Evolutionary conservation across 2,329 filamentous ascomycete species (phyloP).

Genomic region (Paraphoma chrysanthemicola): DNA sequence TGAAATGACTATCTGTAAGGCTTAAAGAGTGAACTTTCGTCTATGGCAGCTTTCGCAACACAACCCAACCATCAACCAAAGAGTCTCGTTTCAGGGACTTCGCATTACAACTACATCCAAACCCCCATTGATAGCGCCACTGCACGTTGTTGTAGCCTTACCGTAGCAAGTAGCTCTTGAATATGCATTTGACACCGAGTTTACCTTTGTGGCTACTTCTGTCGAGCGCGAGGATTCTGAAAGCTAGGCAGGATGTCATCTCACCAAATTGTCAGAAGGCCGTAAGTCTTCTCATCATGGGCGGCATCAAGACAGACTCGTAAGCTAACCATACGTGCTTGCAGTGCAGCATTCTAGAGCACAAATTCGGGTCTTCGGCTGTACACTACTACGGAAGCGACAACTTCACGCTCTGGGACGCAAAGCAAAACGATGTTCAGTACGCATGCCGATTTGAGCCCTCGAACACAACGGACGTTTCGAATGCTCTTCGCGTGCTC

Average conservation of each 20-base stretch:
- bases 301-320: too few species aligned
- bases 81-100: neutral
- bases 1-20: neutral
- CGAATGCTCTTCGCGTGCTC: neutral
- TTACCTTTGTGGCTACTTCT: neutral
- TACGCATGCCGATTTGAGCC: neutral
- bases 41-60: neutral
- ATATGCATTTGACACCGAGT: neutral
- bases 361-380: neutral
- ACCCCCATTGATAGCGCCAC: too few species aligned
- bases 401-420: neutral
- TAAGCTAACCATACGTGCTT: neutral
- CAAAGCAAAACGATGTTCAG: neutral
- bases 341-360: neutral
- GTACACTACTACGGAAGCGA: neutral
- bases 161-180: too few species aligned
- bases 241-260: neutral
- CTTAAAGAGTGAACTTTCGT: neutral
- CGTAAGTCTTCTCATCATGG: neutral
- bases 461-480: neutral
- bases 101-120: too few species aligned
- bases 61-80: neutral
- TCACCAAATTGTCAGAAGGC: neutral
- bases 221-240: neutral
- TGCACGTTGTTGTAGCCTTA: too few species aligned